Percentiles rank a stretch among this genome's conserved stretches.
Evolutionary conservation across 495 filamentous ascomycete genomes (phyloP).

Genomic region (Aspergillus leporis): DNA sequence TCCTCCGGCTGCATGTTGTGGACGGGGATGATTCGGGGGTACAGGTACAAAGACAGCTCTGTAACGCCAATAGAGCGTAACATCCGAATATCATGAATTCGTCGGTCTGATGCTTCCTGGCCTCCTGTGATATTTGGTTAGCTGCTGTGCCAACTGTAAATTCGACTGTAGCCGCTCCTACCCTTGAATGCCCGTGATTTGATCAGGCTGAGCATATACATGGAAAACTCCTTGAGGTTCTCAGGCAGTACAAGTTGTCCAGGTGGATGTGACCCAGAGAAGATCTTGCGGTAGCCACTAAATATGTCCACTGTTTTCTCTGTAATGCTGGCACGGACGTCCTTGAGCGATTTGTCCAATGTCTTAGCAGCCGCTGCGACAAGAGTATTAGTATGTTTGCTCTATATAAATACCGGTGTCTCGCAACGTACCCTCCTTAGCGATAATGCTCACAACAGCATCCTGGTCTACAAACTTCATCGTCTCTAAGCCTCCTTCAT

Average conservation of each 20-base stretch:
- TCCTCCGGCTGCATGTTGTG: slow-evolving; percentile 78
- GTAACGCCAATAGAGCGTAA: slow-evolving; percentile 81
- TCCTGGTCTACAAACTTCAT: slow-evolving; percentile 96
- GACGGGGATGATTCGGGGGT: slow-evolving; percentile 87
- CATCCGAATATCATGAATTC: slow-evolving; percentile 88
- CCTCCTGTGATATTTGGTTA: slow-evolving; percentile 49
- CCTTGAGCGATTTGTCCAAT: slow-evolving; percentile 77
- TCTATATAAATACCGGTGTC: neutral
- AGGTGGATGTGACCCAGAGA: slow-evolving; percentile 80
- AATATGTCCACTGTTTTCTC: slow-evolving; percentile 96
- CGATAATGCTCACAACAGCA: slow-evolving; percentile 80
- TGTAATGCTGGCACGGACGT: slow-evolving; percentile 77
- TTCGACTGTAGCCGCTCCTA: slow-evolving; percentile 14
- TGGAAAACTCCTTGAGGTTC: slow-evolving; percentile 91
- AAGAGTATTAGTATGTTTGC: neutral
- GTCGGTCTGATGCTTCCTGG: slow-evolving; percentile 85
- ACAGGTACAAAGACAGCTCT: slow-evolving; percentile 90
- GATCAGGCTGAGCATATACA: slow-evolving; percentile 93
- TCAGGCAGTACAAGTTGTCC: slow-evolving; percentile 95
- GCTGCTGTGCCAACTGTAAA: neutral
- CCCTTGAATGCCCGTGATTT: slow-evolving; percentile 95
- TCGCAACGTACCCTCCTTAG: slow-evolving; percentile 69
- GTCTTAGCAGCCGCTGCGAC: slow-evolving; percentile 72
- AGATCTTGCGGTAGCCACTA: slow-evolving; percentile 89
- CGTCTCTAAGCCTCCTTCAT: slow-evolving; percentile 75